phyloP scores from a whole-genome alignment of 129 eudicot genomes.

The Oenanthe sinensis region DNA sequence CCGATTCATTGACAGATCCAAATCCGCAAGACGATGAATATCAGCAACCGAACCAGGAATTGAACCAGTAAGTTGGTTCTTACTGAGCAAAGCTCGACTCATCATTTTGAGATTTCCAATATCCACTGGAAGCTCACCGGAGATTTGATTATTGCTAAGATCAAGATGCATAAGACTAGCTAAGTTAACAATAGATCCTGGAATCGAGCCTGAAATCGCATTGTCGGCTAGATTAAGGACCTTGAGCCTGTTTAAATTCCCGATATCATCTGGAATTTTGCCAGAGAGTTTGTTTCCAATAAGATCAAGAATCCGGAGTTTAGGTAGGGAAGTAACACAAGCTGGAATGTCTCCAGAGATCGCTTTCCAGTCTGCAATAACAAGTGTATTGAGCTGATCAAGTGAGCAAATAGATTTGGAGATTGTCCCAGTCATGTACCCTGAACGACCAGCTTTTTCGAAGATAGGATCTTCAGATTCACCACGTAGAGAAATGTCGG shows the following conservation, averaged over 20 bases:
- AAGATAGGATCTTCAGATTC: constrained; percentile 81
- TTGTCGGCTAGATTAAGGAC: constrained; percentile 85
- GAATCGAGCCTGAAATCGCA: constrained; percentile 51
- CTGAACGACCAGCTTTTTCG: constrained; percentile 66
- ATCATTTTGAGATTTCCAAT: constrained; percentile 71
- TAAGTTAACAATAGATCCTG: constrained; percentile 54
- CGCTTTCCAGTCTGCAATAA: constrained; percentile 89
- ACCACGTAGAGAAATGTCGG: constrained; percentile 73
- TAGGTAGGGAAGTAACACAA: constrained; percentile 52
- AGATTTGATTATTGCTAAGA: constrained; percentile 55
- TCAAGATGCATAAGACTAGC: constrained; percentile 62
- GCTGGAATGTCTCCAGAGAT: constrained; percentile 76
- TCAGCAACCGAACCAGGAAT: constrained; percentile 53
- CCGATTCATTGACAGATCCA: constrained; percentile 61
- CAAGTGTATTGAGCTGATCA: constrained; percentile 65
- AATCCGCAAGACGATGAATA: constrained; percentile 60
- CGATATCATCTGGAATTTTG: constrained; percentile 53
- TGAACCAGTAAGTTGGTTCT: constrained; percentile 54
- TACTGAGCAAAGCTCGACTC: constrained; percentile 74
- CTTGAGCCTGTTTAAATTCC: constrained; percentile 38
- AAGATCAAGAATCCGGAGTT: constrained; percentile 63
- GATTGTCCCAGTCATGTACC: constrained; percentile 81
- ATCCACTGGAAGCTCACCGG: constrained; percentile 56
- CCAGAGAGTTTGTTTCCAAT: constrained; percentile 74
- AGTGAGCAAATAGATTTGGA: constrained; percentile 61